Conservation (phyloP, 495 filamentous ascomycete species). For the Talaromyces ruber region DNA sequence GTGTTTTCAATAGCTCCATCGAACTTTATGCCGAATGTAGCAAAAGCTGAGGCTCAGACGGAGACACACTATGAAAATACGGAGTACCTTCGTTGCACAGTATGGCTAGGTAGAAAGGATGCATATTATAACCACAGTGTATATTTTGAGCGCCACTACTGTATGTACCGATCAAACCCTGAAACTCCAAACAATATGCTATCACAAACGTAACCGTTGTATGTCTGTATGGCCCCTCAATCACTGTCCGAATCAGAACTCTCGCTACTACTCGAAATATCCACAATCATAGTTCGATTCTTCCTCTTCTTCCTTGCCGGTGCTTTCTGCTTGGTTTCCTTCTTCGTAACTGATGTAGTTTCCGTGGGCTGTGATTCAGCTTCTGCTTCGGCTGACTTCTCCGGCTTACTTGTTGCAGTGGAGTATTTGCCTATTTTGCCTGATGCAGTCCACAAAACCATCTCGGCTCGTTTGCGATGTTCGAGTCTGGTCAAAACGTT, state of each 20-base stretch:
- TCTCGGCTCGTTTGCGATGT: conserved; percentile 38
- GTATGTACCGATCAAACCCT: background rate
- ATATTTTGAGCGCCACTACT: background rate
- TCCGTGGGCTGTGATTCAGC: background rate
- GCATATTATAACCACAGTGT: background rate
- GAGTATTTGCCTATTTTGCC: conserved; percentile 15
- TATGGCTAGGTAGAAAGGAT: no score
- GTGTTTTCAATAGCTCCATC: no score
- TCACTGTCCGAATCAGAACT: conserved; percentile 25
- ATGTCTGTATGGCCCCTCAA: conserved; percentile 1
- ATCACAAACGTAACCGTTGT: background rate
- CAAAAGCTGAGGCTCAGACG: no score
- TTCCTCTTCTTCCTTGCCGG: conserved; percentile 47
- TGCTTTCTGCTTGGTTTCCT: conserved; percentile 13
- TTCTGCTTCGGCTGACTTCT: background rate
- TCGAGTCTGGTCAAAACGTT: conserved; percentile 28
- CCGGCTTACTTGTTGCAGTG: background rate
- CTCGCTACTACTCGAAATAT: conserved; percentile 39
- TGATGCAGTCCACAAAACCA: conserved; percentile 33
- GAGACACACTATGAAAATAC: no score
- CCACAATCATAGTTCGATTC: conserved; percentile 40
- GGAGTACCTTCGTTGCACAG: no score
- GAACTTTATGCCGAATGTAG: no score
- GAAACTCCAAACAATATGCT: background rate
- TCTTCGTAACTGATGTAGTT: background rate